Base-by-base conservation (phyloP, 1,284 basidiomycete species). In the Apiotrichum gamsii region DNA sequence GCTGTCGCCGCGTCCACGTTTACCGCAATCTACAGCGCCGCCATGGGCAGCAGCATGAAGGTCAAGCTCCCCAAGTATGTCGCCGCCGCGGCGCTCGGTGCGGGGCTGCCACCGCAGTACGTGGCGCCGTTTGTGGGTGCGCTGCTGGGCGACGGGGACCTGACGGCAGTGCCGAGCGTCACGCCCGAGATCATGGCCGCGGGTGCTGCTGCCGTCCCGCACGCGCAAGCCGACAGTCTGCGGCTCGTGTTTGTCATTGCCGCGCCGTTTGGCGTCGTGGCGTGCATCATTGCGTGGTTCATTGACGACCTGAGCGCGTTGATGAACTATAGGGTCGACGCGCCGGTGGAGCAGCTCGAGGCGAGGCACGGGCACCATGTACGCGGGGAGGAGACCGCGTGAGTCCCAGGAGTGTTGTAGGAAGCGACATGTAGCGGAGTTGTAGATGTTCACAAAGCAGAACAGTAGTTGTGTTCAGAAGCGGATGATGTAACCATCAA, bases 1-100 rank as follows among this genome's bases (percentile, higher is more conserved):
- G 52, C 56, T 8, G 37, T 58, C 1, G 56, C 52, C 5, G 56
- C 42, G 0, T 40, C 56, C 0, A 25, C 39, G 2, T 52, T 54
- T 24, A 58, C 56, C 1, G 56, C 56, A 13, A 51, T 58, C 36
- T 58, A 52, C 41, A 40, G 44, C n/a, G 52, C 53, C 5, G 43
- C 53, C 5, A 21, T 56, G 3, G 42, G 24, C 11, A 46, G 36
- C 30, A 39, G 42, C 18, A 34, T 38, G 25, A 24, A 15, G n/a
- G 25, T 24, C 20, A 53, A 56, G 43, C 36, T 58, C 2, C 57
- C 57, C 1, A 16, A n/a, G 3, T 46, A 53, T 19, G 41, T 49
- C 8, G 48, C 49, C 11, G 24, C 23, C 8, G 57, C 57, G 6
- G 57, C 57, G 4, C 8, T 45, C 5, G 45, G 20, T 4, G 51